Conservation (phyloP, 495 filamentous ascomycete genomes). For the Aspergillus panamensis region DNA sequence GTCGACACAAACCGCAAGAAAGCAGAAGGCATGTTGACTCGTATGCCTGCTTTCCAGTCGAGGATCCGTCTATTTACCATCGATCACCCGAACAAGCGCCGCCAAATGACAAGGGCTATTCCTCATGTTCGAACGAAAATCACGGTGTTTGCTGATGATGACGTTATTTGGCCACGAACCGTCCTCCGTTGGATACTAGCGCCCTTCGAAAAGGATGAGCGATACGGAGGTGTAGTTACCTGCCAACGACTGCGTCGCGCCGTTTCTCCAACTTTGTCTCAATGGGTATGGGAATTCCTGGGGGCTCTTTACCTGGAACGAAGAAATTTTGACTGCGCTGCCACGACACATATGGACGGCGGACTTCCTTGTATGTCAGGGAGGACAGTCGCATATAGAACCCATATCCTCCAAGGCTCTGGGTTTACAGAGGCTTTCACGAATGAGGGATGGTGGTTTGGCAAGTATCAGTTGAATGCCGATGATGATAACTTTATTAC, state of each 20-base stretch:
- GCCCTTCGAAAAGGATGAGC: constrained; percentile 69
- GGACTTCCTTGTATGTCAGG: constrained; percentile 87
- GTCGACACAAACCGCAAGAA: constrained; percentile 59
- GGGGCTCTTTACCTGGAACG: constrained; percentile 79
- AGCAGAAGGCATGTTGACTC: constrained; percentile 49
- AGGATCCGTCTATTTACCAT: constrained; percentile 52
- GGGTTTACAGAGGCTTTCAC: constrained; percentile 70
- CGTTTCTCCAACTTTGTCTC: constrained; percentile 49
- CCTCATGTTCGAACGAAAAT: constrained; percentile 70
- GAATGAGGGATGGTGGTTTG: constrained; percentile 65
- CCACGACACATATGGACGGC: constrained; percentile 80
- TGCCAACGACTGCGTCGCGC: constrained; percentile 74
- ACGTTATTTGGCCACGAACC: constrained; percentile 76
- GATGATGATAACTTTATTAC: constrained; percentile 87
- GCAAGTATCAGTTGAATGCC: constrained; percentile 69
- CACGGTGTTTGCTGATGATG: constrained; percentile 82
- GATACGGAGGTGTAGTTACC: constrained; percentile 77
- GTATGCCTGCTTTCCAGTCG: constrained; percentile 50
- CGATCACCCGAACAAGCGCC: constrained; percentile 71
- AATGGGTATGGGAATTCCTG: constrained; percentile 69
- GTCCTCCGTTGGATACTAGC: constrained; percentile 81
- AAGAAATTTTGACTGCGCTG: constrained; percentile 84
- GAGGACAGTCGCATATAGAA: constrained; percentile 77
- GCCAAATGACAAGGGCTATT: constrained; percentile 77
- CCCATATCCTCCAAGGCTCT: constrained; percentile 72